Base-by-base conservation (phyloP, 495 filamentous ascomycete genomes). In the Hamigera avellanea region DNA sequence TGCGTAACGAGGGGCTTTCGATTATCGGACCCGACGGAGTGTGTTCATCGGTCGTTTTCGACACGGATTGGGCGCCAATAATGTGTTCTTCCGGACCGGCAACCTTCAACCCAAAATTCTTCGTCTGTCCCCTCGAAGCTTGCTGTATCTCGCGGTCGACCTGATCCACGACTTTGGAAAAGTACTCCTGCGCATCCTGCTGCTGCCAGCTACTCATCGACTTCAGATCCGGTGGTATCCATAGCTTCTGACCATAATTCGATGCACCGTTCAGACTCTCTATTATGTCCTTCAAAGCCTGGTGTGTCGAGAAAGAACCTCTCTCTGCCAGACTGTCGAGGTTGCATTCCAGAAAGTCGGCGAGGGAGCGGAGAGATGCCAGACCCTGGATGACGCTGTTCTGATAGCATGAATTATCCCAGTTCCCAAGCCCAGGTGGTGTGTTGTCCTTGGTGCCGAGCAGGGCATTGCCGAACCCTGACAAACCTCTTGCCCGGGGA, bases 131-230 rank as follows among this genome's bases (percentile, higher is more conserved):
- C 2, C 59, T 59, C 6, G 65, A 53, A 14, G 64, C 69, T 33
- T 67, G 66, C 13, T 61, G 54, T 17, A 83, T 64, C 44, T 93
- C 87, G 45, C 80, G 79, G 46, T 96, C 86, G 29, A 99, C 61
- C 43, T 88, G 77, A 34, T 89, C 84, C 37, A 94, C 65, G 16
- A 99, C 62, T 46, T 88, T 93, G 13, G 86, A 86, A 37, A 83
- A 94, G 52, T 95, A 99, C 55, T 99, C 93, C 56, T 99, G 93
- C 4, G 93, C 93, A 64, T 99, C 93, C 51, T 99, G 93, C 49
- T 99, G 93, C 54, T 94, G 80, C 79, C 81, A 91, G 32, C 81
- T 89, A 50, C 78, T 87, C 78, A 95, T 86, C 9, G 73, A 82
- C 51, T 91, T 91, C 10, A 95, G 52, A 37, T 78, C 75, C 2